Evolutionary conservation across 2,329 filamentous ascomycete genomes (phyloP).

Genomic region (Verticillium tricorpus): DNA sequence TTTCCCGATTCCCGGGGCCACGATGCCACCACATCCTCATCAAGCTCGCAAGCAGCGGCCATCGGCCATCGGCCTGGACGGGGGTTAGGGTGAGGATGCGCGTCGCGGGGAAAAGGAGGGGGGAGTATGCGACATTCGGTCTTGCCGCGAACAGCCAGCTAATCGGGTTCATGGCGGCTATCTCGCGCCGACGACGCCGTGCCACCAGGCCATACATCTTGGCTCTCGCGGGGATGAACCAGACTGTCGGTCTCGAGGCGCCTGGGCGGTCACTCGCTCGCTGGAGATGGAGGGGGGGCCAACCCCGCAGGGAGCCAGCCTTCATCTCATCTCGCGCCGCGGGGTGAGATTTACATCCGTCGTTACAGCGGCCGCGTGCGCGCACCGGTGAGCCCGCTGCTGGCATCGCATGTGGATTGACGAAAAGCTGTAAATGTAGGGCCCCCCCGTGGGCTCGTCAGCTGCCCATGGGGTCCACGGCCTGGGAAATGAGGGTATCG

Average conservation of each 20-base stretch:
- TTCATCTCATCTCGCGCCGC: background rate
- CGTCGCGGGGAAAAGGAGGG: background rate
- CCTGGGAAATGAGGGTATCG: background rate
- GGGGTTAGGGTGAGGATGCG: no score
- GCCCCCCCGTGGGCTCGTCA: background rate
- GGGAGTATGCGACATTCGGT: background rate
- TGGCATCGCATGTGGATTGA: background rate
- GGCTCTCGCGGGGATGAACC: background rate
- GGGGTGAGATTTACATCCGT: background rate
- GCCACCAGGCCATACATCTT: background rate
- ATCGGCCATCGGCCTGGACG: background rate
- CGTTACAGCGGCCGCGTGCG: background rate
- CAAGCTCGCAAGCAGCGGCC: background rate
- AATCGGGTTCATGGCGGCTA: background rate
- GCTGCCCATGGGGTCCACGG: background rate
- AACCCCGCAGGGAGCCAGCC: background rate
- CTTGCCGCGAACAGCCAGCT: background rate
- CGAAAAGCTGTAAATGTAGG: background rate
- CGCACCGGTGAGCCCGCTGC: background rate
- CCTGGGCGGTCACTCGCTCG: background rate
- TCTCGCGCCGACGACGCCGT: constrained; percentile 1
- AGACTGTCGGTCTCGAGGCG: background rate
- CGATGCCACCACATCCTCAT: background rate
- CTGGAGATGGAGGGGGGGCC: background rate
- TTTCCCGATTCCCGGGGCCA: background rate